These are phyloP conservation scores for Neurospora intermedia DNA, from an alignment of 495 filamentous ascomycete species.

Conservation along the genomic window DNA sequence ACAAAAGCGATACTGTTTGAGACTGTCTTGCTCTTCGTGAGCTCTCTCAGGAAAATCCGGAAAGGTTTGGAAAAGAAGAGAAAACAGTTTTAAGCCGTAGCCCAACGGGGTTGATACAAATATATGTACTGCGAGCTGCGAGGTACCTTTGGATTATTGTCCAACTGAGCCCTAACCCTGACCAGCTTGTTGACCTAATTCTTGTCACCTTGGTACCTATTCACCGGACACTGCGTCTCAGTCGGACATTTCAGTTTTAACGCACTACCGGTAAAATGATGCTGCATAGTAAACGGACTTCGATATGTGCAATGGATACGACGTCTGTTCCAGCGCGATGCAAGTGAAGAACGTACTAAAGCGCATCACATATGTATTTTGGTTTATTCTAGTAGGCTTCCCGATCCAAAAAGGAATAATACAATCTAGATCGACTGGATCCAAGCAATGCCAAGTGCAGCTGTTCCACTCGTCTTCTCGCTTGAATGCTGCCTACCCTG, in stretches of 20 bases:
- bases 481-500: neutral
- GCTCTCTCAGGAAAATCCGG: neutral
- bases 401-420: neutral
- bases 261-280: neutral
- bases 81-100: neutral
- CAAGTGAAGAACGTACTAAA: neutral
- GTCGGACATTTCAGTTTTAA: neutral
- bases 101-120: neutral
- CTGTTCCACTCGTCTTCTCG: neutral
- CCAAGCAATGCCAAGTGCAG: neutral
- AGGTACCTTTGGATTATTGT: neutral
- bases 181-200: neutral
- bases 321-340: neutral
- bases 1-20: neutral
- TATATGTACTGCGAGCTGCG: neutral
- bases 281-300: neutral
- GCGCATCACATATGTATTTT: neutral
- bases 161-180: constrained; percentile 10
- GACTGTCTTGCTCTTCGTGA: neutral
- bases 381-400: neutral
- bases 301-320: neutral
- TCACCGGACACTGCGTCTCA: neutral
- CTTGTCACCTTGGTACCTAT: neutral
- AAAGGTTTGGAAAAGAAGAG: neutral
- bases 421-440: neutral